Evolutionary conservation across 345 rosid species (phyloP), one percentile per base, ranked within the genome.

Genomic region (Gossypium mustelinum): DNA sequence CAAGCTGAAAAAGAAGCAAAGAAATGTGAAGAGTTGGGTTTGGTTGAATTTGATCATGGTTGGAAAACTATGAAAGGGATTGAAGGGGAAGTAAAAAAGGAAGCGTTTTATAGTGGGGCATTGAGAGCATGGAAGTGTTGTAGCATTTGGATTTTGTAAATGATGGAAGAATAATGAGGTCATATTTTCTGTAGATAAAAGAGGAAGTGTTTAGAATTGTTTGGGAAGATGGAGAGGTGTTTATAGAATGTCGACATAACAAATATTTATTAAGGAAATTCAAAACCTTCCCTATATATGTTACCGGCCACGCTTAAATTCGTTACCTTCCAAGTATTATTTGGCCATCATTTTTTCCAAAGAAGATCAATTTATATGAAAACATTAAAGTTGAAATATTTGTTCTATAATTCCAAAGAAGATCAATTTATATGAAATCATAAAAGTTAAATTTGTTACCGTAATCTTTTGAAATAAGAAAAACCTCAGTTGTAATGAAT

Each of bases 201-300:
- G 8, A 39, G 1, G 7, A 62, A 34, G 16, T 60, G 16, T 14
- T 5, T 55, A 55, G 16, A 20, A 10, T 45, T 4, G 4, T 18
- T 2, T 1, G 11, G 0, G 29, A 66, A 45, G 34, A 13, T 22
- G 9, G 9, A 65, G 3, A 13, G 18, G 20, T 24, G 57, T 50
- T 48, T n/a, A 47, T 24, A 22, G 12, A 48, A 68, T 68, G 71
- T 67, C 71, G 55, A 47, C 71, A 34, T 67, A 45, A 24, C 9
- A 7, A 56, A 14, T 39, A 1, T 16, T 45, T 39, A 22, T 6
- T 39, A 68, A 24, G 56, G 13, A 25, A 7, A 2, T 22, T 68
- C 11, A 68, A 24, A 47, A 56, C 39, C 48, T 25, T 48, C 18
- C 18, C 56, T 22, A 24, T 47, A 41, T 3, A 24, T 47, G 57